These are phyloP conservation scores for Trypanosoma theileri DNA, from an alignment of 208 protist genomes.

Conservation along the genomic window DNA sequence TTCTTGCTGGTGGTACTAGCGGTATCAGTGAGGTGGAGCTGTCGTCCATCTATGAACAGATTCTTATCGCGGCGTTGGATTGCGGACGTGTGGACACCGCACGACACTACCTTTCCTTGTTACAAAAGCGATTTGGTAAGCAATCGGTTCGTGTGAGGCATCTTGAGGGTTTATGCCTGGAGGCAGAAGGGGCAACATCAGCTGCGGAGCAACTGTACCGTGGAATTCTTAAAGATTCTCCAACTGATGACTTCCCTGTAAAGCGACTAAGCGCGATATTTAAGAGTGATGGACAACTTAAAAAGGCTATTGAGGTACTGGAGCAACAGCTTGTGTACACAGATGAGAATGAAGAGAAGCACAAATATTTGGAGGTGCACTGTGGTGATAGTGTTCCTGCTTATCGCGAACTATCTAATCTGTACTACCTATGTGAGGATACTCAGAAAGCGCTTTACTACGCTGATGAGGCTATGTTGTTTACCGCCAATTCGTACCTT, in stretches of 20 bases:
- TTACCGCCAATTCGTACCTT: constrained; percentile 52
- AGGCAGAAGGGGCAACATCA: constrained; percentile 57
- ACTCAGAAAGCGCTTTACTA: constrained; percentile 60
- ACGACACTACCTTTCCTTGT: constrained; percentile 53
- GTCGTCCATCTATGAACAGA: constrained; percentile 76
- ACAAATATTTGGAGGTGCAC: constrained; percentile 73
- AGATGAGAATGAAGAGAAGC: constrained; percentile 64
- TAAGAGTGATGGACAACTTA: constrained; percentile 70
- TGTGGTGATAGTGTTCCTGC: constrained; percentile 34
- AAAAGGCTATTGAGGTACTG: constrained; percentile 68
- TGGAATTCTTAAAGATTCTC: constrained; percentile 49
- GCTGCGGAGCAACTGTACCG: constrained; percentile 70
- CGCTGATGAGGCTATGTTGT: constrained; percentile 67
- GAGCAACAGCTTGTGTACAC: constrained; percentile 65
- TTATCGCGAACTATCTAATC: constrained; percentile 68
- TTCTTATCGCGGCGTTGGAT: constrained; percentile 78
- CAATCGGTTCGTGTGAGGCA: constrained; percentile 69
- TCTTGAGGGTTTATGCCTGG: constrained; percentile 73
- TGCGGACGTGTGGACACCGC: constrained; percentile 65
- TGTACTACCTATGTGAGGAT: constrained; percentile 68
- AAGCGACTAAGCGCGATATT: constrained; percentile 71
- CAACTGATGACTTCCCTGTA: constrained; percentile 65
- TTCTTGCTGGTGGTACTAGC: constrained; percentile 61
- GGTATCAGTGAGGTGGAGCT: constrained; percentile 52
- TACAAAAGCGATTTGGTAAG: constrained; percentile 76